Base-by-base conservation (phyloP, 352 stramenopile genomes). In the Phytophthora hybrid region DNA sequence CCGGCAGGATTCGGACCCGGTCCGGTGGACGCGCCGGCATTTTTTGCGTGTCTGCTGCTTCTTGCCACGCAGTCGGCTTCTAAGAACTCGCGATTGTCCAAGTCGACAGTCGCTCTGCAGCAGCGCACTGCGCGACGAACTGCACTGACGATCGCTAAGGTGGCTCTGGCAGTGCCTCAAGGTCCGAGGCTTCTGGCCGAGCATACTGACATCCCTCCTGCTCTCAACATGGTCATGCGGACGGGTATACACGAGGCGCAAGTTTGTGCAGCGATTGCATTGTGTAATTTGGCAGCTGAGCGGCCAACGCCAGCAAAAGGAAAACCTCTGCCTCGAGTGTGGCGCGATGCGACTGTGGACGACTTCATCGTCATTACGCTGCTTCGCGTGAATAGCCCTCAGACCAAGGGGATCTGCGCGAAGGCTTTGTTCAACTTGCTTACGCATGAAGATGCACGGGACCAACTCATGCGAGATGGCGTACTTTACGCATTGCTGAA, bases 291-390 rank as follows among this genome's bases (percentile, higher is more conserved):
- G 14, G 89, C 89, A 29, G 85, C 80, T 3, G 83, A 93, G 71
- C 79, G 81, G 16, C 75, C 66, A 32, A 69, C 69, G 1, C 32
- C 60, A 19, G 55, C 55, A 39, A 75, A 69, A 63, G 60, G 69
- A 8, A 74, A 66, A 16, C 54, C 55, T 0, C 44, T 75, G 37
- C 19, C 60, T 9, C 84, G 80, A 5, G 56, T 93, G 4, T 94
- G 87, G 87, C 72, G 76, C 11, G 82, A 95, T 56, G 68, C 78
- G 2, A 94, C 86, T 37, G 88, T 91, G 29, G 90, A 91, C 16
- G 91, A 97, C 64, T 96, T 97, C 62, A 93, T 97, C 55, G 91
- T 96, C 32, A 93, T 96, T 72, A 92, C 89, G 19, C 62, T 97
- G 4, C 61, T 97, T 66, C 89, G 90, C 19, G 79, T 96, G 14